Percentiles rank a stretch among this genome's conserved stretches.
Conservation (phyloP, 106 monocot species). For the Apostasia ramifera region DNA sequence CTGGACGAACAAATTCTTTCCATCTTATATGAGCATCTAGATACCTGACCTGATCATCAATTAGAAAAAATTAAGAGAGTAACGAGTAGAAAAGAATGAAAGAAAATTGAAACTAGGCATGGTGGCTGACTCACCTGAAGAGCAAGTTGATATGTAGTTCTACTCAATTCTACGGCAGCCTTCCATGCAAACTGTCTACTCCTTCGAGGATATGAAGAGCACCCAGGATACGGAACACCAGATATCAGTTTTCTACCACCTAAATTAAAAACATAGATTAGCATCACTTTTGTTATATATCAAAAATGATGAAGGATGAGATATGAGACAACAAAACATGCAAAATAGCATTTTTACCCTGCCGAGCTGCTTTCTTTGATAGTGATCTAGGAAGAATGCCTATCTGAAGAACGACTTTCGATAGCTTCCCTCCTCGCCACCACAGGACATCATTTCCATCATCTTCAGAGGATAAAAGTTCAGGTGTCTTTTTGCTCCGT, state of each 20-base stretch:
- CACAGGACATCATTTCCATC: conserved; percentile 38
- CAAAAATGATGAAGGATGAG: not conserved
- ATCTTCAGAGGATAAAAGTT: conserved; percentile 22
- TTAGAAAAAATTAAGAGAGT: not conserved
- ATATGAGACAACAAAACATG: not conserved
- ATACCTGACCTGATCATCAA: conserved; percentile 60
- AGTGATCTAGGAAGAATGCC: conserved; percentile 29
- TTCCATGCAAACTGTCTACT: conserved; percentile 69
- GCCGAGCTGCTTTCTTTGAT: conserved; percentile 60
- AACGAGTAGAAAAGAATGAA: conserved; percentile 2
- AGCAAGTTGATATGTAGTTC: conserved; percentile 65
- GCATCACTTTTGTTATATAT: not conserved
- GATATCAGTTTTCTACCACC: conserved; percentile 56
- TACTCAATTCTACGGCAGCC: conserved; percentile 65
- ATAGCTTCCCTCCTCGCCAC: conserved; percentile 64
- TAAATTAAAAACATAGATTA: conserved; percentile 17
- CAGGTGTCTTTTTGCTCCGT: conserved; percentile 25
- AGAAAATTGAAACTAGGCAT: not conserved
- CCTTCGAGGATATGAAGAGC: conserved; percentile 41
- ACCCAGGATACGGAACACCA: conserved; percentile 50
- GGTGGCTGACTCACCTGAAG: conserved; percentile 52
- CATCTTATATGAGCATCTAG: conserved; percentile 83
- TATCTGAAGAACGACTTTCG: conserved; percentile 42
- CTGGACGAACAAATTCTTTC: conserved; percentile 66
- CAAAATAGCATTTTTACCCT: conserved; percentile 30